These are phyloP conservation scores for Adenanthera pavonina DNA, from an alignment of 306 rosid genomes.

Conservation along the genomic window DNA sequence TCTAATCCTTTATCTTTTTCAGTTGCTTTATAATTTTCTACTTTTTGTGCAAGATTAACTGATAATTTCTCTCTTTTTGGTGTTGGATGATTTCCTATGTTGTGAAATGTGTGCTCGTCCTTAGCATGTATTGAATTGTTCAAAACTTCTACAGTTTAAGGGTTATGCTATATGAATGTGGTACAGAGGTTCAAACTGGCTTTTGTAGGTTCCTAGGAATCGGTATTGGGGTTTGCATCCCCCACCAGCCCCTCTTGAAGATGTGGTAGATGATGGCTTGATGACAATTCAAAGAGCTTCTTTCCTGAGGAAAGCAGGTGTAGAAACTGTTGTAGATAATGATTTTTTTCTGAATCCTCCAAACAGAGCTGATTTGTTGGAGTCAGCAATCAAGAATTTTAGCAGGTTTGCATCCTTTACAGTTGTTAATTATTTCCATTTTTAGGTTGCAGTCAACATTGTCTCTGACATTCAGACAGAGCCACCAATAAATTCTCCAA, in stretches of 20 bases:
- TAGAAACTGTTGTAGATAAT: conserved; percentile 80
- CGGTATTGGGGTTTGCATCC: conserved; percentile 99
- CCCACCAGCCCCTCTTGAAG: conserved; percentile 97
- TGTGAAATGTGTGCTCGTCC: conserved; percentile 36
- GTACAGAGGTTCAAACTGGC: conserved; percentile 51
- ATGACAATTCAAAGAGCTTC: conserved; percentile 91
- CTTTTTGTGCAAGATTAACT: conserved; percentile 7
- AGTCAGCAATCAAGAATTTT: conserved; percentile 86
- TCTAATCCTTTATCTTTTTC: conserved; percentile 21
- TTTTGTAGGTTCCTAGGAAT: conserved; percentile 91
- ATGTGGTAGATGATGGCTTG: conserved; percentile 92
- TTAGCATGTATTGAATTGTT: conserved; percentile 30
- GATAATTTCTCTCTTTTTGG: conserved; percentile 24
- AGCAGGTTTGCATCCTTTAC: conserved; percentile 63
- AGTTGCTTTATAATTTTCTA: conserved; percentile 10
- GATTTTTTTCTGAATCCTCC: conserved; percentile 78
- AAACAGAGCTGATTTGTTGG: conserved; percentile 82
- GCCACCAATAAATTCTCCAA: conserved; percentile 1
- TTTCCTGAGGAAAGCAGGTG: conserved; percentile 93
- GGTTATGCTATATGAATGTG: conserved; percentile 48
- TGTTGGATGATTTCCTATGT: conserved; percentile 23
- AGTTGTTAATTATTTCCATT: conserved; percentile 6
- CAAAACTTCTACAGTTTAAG: conserved; percentile 40
- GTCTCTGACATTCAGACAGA: conserved; percentile 6
- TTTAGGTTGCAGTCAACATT: neutral